phyloP scores from a whole-genome alignment of 805 yeast species.

The Saccharomycopsis fibuligera region DNA sequence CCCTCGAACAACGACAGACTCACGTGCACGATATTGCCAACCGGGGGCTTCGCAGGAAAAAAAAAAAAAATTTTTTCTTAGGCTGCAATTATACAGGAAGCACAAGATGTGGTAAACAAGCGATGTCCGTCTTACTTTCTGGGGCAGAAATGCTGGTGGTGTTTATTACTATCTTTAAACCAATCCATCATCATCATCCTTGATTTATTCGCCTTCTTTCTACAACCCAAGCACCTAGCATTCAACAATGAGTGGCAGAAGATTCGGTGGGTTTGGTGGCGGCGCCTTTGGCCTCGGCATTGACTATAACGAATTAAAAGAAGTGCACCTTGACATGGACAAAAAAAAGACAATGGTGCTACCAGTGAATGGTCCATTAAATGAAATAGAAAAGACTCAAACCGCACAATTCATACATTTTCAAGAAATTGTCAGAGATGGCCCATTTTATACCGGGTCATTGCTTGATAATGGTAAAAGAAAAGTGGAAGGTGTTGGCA shows the following conservation, averaged over 20 bases:
- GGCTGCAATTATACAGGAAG: no score
- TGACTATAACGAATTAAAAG: slow-evolving; percentile 18
- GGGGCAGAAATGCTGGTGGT: no score
- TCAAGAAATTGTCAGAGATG: slow-evolving; percentile 48
- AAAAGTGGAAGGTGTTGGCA: slow-evolving; percentile 33
- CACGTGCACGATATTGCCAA: no score
- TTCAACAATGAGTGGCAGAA: slow-evolving; percentile 21
- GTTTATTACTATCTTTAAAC: no score
- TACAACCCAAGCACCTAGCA: no score
- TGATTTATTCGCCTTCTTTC: no score
- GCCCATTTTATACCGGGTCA: slow-evolving; percentile 62
- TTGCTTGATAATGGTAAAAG: slow-evolving; percentile 28
- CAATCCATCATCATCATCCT: no score
- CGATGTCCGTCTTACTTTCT: no score
- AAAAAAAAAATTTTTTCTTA: no score
- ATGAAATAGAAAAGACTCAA: slow-evolving; percentile 41
- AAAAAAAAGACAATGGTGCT: slow-evolving; percentile 25
- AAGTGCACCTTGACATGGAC: slow-evolving; percentile 16
- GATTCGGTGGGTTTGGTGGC: slow-evolving; percentile 14
- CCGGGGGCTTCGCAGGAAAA: no score
- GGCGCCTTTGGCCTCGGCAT: slow-evolving; percentile 18
- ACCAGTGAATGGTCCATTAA: slow-evolving; percentile 60
- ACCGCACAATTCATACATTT: slow-evolving; percentile 54
- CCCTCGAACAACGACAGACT: no score
- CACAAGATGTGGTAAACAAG: no score